Evolutionary conservation across 495 filamentous ascomycete species (phyloP).

Genomic region (Tuber microsphaerosporum): DNA sequence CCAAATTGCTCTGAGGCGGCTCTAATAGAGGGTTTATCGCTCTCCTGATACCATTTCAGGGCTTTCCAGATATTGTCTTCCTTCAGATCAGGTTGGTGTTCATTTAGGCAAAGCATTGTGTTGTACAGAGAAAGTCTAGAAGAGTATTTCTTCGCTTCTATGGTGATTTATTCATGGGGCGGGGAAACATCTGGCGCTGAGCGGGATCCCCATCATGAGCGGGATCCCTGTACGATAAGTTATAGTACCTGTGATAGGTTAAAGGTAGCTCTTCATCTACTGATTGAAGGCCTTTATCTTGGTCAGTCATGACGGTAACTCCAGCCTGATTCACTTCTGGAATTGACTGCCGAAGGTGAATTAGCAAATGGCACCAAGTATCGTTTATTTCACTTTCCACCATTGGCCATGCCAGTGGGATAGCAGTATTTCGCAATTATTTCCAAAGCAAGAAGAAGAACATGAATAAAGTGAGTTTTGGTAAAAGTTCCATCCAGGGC

Average conservation of each 20-base stretch:
- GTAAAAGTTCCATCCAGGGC: not conserved
- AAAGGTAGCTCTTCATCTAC: conserved; percentile 11
- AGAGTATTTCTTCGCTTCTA: too few species aligned
- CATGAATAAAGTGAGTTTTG: not conserved
- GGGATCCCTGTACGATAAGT: too few species aligned
- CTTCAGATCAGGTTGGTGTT: too few species aligned
- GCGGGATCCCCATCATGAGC: too few species aligned
- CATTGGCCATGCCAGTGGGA: not conserved
- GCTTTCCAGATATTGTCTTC: too few species aligned
- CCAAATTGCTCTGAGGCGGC: too few species aligned
- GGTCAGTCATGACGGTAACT: not conserved
- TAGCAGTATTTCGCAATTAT: conserved; percentile 2
- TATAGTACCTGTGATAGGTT: not conserved
- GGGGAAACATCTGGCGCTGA: too few species aligned
- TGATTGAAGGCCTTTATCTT: not conserved
- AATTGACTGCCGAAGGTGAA: conserved; percentile 3
- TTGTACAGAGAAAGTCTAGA: too few species aligned
- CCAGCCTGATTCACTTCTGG: not conserved
- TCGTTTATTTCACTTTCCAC: not conserved
- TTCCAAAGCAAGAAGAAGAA: not conserved
- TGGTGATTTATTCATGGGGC: too few species aligned
- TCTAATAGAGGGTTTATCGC: too few species aligned
- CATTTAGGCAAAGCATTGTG: too few species aligned
- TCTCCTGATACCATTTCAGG: too few species aligned
- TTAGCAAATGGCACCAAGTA: not conserved